A percentile compares a stretch with the other conserved stretches of the same genome.
phyloP scores from a whole-genome alignment of 83 land plant genomes.

The Diphasiastrum complanatum region DNA sequence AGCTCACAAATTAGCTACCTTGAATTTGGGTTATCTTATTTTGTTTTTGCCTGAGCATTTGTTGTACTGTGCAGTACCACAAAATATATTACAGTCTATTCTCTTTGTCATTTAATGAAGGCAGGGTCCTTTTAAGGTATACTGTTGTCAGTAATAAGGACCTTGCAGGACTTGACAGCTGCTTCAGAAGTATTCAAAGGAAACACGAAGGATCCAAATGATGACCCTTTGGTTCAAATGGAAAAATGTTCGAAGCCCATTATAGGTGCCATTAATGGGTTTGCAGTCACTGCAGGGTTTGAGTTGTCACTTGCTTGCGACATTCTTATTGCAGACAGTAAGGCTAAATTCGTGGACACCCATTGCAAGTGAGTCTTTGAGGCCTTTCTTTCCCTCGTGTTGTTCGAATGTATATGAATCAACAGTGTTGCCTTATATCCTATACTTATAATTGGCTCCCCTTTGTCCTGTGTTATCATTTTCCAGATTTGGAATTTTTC shows the following conservation, averaged over 20 bases:
- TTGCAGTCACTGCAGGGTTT: slow-evolving; percentile 87
- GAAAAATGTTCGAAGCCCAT: slow-evolving; percentile 84
- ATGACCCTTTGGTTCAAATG: slow-evolving; percentile 71
- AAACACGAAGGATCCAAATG: slow-evolving; percentile 58
- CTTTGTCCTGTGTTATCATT: not conserved
- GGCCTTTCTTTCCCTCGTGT: not conserved
- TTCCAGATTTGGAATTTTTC: slow-evolving; percentile 95
- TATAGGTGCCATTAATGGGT: slow-evolving; percentile 78
- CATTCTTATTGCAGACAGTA: slow-evolving; percentile 63
- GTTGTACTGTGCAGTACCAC: too few relatives aligned
- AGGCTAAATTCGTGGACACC: slow-evolving; percentile 89
- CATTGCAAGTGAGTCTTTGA: slow-evolving; percentile 56
- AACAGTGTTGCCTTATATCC: not conserved
- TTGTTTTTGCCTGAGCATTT: too few relatives aligned
- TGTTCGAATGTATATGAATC: not conserved
- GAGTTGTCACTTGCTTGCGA: slow-evolving; percentile 90
- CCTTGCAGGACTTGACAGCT: slow-evolving; percentile 81
- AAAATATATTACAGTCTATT: too few relatives aligned
- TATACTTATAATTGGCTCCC: not conserved
- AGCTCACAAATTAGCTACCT: too few relatives aligned
- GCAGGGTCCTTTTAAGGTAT: too few relatives aligned
- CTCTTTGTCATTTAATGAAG: too few relatives aligned
- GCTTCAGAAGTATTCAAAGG: slow-evolving; percentile 95
- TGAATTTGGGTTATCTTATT: too few relatives aligned
- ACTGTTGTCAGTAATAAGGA: too few relatives aligned